Evolutionary conservation across 177 flowering plant species (phyloP), one percentile per base, ranked within the genome.

Genomic region (Vitis hybrid): DNA sequence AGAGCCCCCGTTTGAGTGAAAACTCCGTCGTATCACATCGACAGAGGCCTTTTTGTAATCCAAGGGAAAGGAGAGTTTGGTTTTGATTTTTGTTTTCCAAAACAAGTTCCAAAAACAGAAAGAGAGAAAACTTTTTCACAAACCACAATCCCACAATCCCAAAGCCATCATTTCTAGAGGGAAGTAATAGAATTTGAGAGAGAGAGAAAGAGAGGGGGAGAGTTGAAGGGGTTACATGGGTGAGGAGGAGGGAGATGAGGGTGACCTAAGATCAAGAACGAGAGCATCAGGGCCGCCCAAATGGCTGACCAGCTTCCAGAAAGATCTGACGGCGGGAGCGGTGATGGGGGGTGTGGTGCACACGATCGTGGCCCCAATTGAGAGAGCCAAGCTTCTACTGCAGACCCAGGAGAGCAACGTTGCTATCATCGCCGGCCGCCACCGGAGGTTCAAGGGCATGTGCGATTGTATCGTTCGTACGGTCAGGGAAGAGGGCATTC

Each of bases 311-410:
- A 82, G 68, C 68, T 94, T 94, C 65, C 87, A 86, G 29, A 85
- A 85, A 55, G 99, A 95, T 86, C 71, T 95, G 72, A 29, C 87
- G 81, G 98, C 98, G 10, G 99, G 94, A 16, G 98, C 96, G n/a
- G 39, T 91, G 65, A 79, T 93, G 89, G 99, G 99, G 0, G 97
- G 97, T 14, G 74, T 82, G 34, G 96, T 91, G 70, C 99, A 95
- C 81, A 92, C 98, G n/a, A 91, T 93, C 10, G 97, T 95, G 22
- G 99, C 99, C 1, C 99, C 99, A 1, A 83, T 93, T 2, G 99
- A 95, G 84, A 81, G 99, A 65, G 86, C 97, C 2, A 93, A 93
- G 88, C 85, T 93, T 15, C 62, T 95, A 76, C 74, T 95, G 66
- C 99, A 95, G 77, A 95, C 99, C 18, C 98, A 91, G 64, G 99